Conservation (phyloP, 2,329 filamentous ascomycete genomes). For the Alternaria triticina region DNA sequence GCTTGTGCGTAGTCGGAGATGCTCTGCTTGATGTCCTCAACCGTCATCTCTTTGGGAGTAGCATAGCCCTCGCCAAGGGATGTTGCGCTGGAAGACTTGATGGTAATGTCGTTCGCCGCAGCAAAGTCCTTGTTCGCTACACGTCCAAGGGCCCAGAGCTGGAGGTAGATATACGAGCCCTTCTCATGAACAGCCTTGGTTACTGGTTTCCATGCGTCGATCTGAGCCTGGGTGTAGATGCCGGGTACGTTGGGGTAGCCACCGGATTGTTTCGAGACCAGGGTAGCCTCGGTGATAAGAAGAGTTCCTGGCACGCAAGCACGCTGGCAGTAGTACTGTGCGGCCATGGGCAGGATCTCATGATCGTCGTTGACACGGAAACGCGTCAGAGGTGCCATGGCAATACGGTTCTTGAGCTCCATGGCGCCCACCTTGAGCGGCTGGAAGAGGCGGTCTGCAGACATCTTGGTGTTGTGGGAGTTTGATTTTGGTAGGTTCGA, state of each 20-base stretch:
- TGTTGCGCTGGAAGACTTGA: constrained; percentile 43
- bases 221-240: constrained; percentile 57
- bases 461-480: constrained; percentile 23
- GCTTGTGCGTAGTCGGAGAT: constrained; percentile 50
- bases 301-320: constrained; percentile 61
- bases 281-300: constrained; percentile 65
- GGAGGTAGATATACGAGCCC: constrained; percentile 65
- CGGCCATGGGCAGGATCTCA: constrained; percentile 51
- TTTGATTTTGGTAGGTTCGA: neutral
- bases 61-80: constrained; percentile 52
- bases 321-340: constrained; percentile 63
- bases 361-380: constrained; percentile 57
- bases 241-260: constrained; percentile 62
- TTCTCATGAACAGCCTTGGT: constrained; percentile 69
- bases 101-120: constrained; percentile 42
- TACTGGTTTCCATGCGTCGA: constrained; percentile 66
- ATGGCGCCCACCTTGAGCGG: constrained; percentile 45
- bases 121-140: constrained; percentile 52
- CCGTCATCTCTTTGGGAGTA: constrained; percentile 46
- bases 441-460: constrained; percentile 40
- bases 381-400: constrained; percentile 48
- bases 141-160: constrained; percentile 68
- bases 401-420: constrained; percentile 43
- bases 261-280: constrained; percentile 56
- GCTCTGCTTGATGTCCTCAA: constrained; percentile 49